These are phyloP conservation scores for Tylopilus sp. DNA, from an alignment of 768 basidiomycete species.

Conservation along the genomic window DNA sequence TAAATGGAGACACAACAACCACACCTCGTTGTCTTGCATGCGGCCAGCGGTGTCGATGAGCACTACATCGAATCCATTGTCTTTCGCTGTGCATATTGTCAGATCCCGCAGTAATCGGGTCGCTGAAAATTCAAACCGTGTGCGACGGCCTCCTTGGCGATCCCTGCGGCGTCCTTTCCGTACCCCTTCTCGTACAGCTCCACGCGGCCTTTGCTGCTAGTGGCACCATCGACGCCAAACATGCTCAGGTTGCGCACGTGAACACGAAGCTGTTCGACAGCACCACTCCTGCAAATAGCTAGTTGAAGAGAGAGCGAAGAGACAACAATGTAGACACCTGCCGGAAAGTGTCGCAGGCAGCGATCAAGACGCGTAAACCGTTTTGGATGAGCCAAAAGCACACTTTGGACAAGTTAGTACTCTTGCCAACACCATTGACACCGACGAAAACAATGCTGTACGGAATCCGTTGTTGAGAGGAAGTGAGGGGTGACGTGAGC, in stretches of 20 bases:
- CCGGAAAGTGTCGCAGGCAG: constrained; percentile 98
- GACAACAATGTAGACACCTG: constrained; percentile 27
- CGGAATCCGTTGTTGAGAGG: constrained; percentile 75
- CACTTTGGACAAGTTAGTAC: constrained; percentile 96
- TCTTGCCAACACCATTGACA: constrained; percentile 98
- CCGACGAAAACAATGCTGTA: constrained; percentile 97
- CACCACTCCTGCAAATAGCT: constrained; percentile 65
- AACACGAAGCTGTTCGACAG: constrained; percentile 95
- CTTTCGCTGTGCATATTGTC: constrained; percentile 54
- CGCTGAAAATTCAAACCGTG: constrained; percentile 56
- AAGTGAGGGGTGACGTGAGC: constrained; percentile 65
- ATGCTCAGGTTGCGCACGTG: constrained; percentile 93
- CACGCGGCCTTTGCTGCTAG: constrained; percentile 70
- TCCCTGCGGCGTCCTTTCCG: constrained; percentile 98
- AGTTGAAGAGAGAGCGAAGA: background rate
- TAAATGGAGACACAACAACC: constrained; percentile 9
- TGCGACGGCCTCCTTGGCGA: constrained; percentile 90
- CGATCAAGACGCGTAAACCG: constrained; percentile 87
- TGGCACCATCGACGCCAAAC: constrained; percentile 68
- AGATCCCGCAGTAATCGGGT: background rate
- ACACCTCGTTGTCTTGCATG: constrained; percentile 98
- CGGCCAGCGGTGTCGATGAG: constrained; percentile 97
- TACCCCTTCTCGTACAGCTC: constrained; percentile 97
- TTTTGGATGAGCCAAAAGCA: constrained; percentile 99
- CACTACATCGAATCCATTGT: constrained; percentile 93